Percentiles rank a stretch among this genome's conserved stretches.
These are phyloP conservation scores for Niveomyces coronatus DNA, from an alignment of 2,329 filamentous ascomycete genomes.

Conservation along the genomic window DNA sequence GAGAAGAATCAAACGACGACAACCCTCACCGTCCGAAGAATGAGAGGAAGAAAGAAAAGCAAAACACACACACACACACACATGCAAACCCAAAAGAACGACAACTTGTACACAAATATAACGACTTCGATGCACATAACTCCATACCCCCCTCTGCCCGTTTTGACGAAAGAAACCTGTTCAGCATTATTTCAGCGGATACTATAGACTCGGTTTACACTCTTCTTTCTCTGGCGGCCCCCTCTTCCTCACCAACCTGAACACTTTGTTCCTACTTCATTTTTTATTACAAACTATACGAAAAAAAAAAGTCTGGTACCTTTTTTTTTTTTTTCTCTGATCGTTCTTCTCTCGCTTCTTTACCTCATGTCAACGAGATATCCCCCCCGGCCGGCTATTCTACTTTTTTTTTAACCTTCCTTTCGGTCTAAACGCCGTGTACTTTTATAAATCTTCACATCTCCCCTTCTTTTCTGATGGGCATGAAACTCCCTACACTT, in stretches of 20 bases:
- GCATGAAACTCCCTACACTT: no score
- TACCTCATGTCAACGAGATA: neutral
- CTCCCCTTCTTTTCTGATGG: no score
- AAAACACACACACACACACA: neutral
- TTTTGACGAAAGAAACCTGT: constrained; percentile 7
- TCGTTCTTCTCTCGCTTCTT: neutral
- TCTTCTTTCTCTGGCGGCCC: no score
- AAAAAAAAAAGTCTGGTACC: no score
- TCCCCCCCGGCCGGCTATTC: neutral
- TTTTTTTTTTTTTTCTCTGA: neutral
- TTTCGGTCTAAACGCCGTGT: no score
- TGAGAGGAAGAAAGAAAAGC: neutral
- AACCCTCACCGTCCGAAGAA: neutral
- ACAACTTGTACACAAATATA: constrained; percentile 3
- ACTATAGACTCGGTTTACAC: no score
- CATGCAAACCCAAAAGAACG: neutral
- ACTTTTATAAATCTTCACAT: no score
- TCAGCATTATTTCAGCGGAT: constrained; percentile 9
- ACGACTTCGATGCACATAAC: constrained; percentile 5
- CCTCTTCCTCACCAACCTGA: no score
- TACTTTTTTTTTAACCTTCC: constrained; percentile 4
- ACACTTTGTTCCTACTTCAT: neutral
- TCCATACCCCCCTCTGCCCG: constrained; percentile 8
- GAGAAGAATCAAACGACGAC: neutral
- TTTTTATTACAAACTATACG: neutral